Conservation (phyloP, 2,329 filamentous ascomycete species). For the Mariannaea elegans region DNA sequence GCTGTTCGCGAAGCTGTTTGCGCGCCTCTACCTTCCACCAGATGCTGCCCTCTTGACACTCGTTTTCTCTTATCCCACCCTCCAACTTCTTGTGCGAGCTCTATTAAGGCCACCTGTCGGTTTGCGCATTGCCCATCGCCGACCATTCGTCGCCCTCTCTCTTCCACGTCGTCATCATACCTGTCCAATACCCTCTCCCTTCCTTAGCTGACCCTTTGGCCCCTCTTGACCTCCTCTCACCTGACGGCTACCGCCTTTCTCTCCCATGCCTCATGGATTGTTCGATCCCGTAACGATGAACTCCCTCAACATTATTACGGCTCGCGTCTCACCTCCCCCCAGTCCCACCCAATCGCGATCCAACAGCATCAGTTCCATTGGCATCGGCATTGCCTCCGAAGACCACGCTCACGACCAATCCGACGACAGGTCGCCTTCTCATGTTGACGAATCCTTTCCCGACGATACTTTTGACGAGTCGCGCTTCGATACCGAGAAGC, state of each 20-base stretch:
- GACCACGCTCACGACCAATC: slow-evolving; percentile 41
- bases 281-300: slow-evolving; percentile 78
- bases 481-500: slow-evolving; percentile 49
- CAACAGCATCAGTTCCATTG: slow-evolving; percentile 66
- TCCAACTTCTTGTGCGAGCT: slow-evolving; percentile 20
- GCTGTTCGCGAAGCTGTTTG: slow-evolving; percentile 24
- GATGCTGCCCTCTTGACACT: slow-evolving; percentile 40
- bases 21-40: slow-evolving; percentile 13
- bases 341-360: slow-evolving; percentile 66
- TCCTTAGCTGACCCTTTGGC: slow-evolving; percentile 15
- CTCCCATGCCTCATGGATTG: slow-evolving; percentile 60
- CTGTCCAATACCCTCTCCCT: slow-evolving; percentile 8
- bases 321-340: slow-evolving; percentile 74
- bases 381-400: slow-evolving; percentile 56
- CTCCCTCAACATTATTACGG: slow-evolving; percentile 92
- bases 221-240: slow-evolving; percentile 10
- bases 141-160: slow-evolving; percentile 21
- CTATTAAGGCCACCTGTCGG: slow-evolving; percentile 7
- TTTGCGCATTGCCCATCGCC: slow-evolving; percentile 28
- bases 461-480: slow-evolving; percentile 49
- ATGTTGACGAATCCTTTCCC: slow-evolving; percentile 46
- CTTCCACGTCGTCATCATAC: slow-evolving; percentile 10
- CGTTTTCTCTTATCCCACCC: slow-evolving; percentile 28
- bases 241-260: slow-evolving; percentile 5
- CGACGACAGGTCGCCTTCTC: slow-evolving; percentile 45